Conservation (phyloP, 2,329 filamentous ascomycete species). For the Hortaea werneckii region DNA sequence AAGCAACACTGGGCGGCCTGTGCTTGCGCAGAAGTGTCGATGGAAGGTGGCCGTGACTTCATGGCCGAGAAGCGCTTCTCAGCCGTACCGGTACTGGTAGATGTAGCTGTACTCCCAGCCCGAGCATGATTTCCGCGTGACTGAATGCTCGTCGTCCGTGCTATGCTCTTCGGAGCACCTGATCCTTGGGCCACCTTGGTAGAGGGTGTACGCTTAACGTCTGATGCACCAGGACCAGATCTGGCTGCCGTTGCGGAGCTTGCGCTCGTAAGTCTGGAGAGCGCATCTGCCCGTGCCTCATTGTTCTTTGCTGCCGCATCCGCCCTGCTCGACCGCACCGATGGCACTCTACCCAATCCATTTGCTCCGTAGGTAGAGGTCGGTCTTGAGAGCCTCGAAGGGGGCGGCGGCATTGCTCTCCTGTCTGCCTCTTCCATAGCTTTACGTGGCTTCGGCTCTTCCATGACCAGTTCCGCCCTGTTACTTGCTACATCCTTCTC, state of each 20-base stretch:
- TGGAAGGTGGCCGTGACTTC: slow-evolving; percentile 9
- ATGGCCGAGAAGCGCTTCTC: slow-evolving; percentile 15
- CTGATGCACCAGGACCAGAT: slow-evolving; percentile 2
- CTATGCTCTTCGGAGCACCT: slow-evolving; percentile 3
- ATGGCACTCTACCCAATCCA: slow-evolving; percentile 7
- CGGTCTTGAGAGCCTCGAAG: slow-evolving; percentile 11
- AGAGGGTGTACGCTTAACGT: slow-evolving; percentile 14
- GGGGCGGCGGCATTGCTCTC: slow-evolving; percentile 19
- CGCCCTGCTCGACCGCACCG: slow-evolving; percentile 10
- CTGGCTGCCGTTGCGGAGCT: not conserved
- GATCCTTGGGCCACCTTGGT: slow-evolving; percentile 16
- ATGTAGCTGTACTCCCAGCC: slow-evolving; percentile 7
- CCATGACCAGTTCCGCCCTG: not conserved
- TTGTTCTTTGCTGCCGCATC: not conserved
- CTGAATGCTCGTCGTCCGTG: slow-evolving; percentile 7
- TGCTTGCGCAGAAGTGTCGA: slow-evolving; percentile 6
- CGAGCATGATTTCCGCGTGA: slow-evolving; percentile 3
- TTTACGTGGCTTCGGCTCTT: slow-evolving; percentile 1
- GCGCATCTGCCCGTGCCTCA: slow-evolving; percentile 7
- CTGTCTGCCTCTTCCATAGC: slow-evolving; percentile 11
- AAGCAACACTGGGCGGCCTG: slow-evolving; percentile 6
- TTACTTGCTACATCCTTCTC: slow-evolving; percentile 6
- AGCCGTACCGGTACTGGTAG: slow-evolving; percentile 7
- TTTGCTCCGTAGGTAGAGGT: slow-evolving; percentile 6
- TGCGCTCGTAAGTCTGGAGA: slow-evolving; percentile 7